phyloP scores from a whole-genome alignment of 495 filamentous ascomycete species.

The Penicillium coprophilum region DNA sequence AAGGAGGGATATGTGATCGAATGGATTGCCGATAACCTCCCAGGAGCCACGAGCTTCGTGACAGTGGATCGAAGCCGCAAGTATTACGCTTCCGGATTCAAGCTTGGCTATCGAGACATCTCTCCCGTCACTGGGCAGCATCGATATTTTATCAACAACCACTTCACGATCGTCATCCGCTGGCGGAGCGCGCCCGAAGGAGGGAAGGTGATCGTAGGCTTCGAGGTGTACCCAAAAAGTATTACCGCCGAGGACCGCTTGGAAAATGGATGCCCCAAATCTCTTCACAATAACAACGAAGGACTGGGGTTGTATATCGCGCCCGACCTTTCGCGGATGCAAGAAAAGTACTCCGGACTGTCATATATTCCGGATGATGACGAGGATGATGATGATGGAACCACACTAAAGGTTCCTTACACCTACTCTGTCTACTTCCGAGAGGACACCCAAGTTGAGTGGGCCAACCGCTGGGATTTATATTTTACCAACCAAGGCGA shows the following conservation, averaged over 20 bases:
- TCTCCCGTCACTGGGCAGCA: constrained; percentile 58
- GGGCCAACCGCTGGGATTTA: constrained; percentile 85
- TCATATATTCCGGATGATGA: constrained; percentile 58
- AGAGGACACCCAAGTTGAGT: constrained; percentile 79
- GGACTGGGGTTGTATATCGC: constrained; percentile 68
- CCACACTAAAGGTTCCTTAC: constrained; percentile 77
- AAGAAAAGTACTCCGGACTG: constrained; percentile 56
- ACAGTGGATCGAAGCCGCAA: constrained; percentile 84
- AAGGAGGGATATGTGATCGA: constrained; percentile 84
- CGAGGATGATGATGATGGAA: constrained; percentile 60
- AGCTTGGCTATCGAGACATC: constrained; percentile 76
- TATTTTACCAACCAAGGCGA: constrained; percentile 93
- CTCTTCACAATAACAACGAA: constrained; percentile 60
- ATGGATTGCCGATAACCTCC: constrained; percentile 96
- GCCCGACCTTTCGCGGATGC: constrained; percentile 58
- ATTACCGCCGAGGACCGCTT: constrained; percentile 62
- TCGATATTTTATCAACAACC: constrained; percentile 86
- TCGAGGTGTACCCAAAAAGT: constrained; percentile 91
- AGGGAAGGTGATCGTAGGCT: constrained; percentile 83
- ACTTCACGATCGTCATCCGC: constrained; percentile 84
- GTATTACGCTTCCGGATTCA: constrained; percentile 96
- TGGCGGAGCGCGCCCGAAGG: constrained; percentile 74
- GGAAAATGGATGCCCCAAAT: constrained; percentile 63
- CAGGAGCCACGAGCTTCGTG: constrained; percentile 90
- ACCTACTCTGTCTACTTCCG: constrained; percentile 93